Base-by-base conservation (phyloP, 2,329 filamentous ascomycete genomes). In the Emmonsia crescens region DNA sequence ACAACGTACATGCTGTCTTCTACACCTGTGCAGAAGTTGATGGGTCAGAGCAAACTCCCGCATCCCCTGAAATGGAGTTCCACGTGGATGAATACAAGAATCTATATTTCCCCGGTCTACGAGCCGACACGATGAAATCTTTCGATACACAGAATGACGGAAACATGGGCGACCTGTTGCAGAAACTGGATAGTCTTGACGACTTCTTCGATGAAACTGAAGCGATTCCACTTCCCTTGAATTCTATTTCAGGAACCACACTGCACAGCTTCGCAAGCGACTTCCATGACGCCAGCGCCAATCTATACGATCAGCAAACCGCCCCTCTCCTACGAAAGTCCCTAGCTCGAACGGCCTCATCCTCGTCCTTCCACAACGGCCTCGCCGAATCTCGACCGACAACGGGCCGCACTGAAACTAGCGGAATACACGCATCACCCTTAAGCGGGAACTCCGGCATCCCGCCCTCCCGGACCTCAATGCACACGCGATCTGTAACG, bases 1-100 rank as follows among this genome's bases (percentile, higher is more conserved):
- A 87, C 62, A 99, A 99, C 68, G 94, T 99, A 2, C 93, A 97
- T 72, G 91, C 92, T 0, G 92, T 94, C 0, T 97, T 96, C 75
- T 96, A 96, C 75, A 96, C 92, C 66, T 96, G 92, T 70, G 88
- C 90, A 60, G 88, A 84, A 64, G 80, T 83, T 3, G 81, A 83
- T 59, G 77, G 78, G 29, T 82, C 86, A 65, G 83, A 83, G 19
- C 77, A 82, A 8, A 84, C 89, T 61, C 80, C 85, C 4, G 68
- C 74, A 52, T 94, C 91, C 0, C 88, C 91, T 1, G 92, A 96
- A 54, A 86, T 99, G 33, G 92, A 96, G 70, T 97, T 99, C 75
- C 89, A 95, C 67, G 83, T 86, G 2, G 95, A 99, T 64, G 92
- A 97, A 64, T 86, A 87, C 12, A 89, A 89, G 68, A 87, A 88